A percentile compares a stretch with the other conserved stretches of the same genome.
Evolutionary conservation across 2,329 filamentous ascomycete genomes (phyloP).

Genomic region (Fulvia fulva): DNA sequence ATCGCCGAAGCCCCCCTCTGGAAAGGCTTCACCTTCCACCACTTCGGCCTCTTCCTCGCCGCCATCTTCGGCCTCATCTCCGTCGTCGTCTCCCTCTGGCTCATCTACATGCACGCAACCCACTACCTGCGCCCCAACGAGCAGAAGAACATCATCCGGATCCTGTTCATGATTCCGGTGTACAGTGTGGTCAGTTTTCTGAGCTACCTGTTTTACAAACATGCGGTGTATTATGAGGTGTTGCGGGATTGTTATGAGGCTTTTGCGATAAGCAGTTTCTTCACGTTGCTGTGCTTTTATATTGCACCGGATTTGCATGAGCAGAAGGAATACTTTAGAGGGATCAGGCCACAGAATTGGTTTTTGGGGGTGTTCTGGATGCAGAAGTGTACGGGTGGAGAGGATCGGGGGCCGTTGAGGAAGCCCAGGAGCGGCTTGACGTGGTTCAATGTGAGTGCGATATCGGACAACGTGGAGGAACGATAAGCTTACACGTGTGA

Average conservation of each 20-base stretch:
- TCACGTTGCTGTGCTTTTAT: constrained; percentile 76
- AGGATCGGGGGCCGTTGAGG: constrained; percentile 62
- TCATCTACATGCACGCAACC: constrained; percentile 55
- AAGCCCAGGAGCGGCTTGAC: constrained; percentile 77
- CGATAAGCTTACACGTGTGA: constrained; percentile 19
- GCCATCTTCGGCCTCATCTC: constrained; percentile 52
- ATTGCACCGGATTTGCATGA: constrained; percentile 71
- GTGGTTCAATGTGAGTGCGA: constrained; percentile 70
- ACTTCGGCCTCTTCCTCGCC: constrained; percentile 52
- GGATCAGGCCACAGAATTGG: constrained; percentile 66
- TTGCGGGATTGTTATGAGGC: constrained; percentile 84
- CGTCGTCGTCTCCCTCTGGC: constrained; percentile 47
- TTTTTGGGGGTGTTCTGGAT: constrained; percentile 69
- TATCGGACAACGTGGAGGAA: not conserved
- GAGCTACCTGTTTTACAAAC: constrained; percentile 68
- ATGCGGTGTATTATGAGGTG: constrained; percentile 77
- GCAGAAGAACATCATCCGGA: constrained; percentile 73
- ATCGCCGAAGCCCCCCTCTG: constrained; percentile 47
- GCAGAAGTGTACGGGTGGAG: constrained; percentile 65
- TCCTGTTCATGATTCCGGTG: constrained; percentile 82
- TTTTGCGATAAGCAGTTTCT: constrained; percentile 83
- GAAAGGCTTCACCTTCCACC: constrained; percentile 54
- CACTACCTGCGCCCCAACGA: constrained; percentile 59
- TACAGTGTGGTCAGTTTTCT: constrained; percentile 73
- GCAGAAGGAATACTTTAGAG: constrained; percentile 77